A percentile compares a stretch with the other conserved stretches of the same genome.
These are phyloP conservation scores for Sedum album DNA, from an alignment of 164 flowering plant genomes.

Conservation along the genomic window DNA sequence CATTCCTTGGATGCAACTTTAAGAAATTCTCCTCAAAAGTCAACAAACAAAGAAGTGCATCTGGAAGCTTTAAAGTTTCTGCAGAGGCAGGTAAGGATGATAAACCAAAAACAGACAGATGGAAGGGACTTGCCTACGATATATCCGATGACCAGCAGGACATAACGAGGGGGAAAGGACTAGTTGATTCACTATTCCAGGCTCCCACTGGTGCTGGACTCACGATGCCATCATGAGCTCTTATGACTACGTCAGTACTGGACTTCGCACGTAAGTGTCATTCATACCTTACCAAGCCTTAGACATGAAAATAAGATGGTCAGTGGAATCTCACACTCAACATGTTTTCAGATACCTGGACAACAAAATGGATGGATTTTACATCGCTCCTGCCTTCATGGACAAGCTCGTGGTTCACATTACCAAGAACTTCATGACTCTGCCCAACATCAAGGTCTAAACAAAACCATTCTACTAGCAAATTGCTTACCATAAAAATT, in stretches of 20 bases:
- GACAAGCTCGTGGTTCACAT: slow-evolving; percentile 24
- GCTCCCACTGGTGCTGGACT: slow-evolving; percentile 26
- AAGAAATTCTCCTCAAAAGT: slow-evolving; percentile 15
- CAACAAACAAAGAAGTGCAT: slow-evolving; percentile 7
- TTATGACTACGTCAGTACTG: slow-evolving; percentile 25
- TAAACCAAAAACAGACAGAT: slow-evolving; percentile 21
- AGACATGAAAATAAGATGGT: background rate
- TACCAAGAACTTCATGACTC: slow-evolving; percentile 20
- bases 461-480: background rate
- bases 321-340: background rate
- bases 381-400: slow-evolving; percentile 23
- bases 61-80: slow-evolving; percentile 17
- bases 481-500: background rate
- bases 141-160: slow-evolving; percentile 33
- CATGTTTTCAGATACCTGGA: slow-evolving; percentile 17
- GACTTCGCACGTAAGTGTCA: slow-evolving; percentile 23
- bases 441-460: slow-evolving; percentile 19
- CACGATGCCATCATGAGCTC: slow-evolving; percentile 26
- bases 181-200: slow-evolving; percentile 32
- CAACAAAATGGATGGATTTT: slow-evolving; percentile 19
- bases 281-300: background rate
- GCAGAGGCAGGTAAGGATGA: slow-evolving; percentile 19
- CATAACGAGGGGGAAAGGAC: slow-evolving; percentile 31
- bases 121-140: slow-evolving; percentile 28
- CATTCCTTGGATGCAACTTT: slow-evolving; percentile 14